A percentile compares a stretch with the other conserved stretches of the same genome.
Conservation (phyloP, 2,329 filamentous ascomycete species). For the Colletotrichum sidae region DNA sequence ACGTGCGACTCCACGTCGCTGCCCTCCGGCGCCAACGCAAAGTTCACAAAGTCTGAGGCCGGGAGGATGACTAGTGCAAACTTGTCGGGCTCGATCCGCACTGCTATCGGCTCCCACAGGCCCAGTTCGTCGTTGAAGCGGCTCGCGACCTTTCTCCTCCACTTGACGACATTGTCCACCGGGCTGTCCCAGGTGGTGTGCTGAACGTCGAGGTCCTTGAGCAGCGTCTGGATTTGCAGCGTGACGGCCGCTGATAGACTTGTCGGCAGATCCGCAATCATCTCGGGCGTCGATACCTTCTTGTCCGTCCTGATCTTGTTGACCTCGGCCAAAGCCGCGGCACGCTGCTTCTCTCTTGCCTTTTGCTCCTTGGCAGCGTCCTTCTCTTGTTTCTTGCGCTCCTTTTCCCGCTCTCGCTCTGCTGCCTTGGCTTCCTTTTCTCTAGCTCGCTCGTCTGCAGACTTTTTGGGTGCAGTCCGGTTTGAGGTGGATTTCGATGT, state of each 20-base stretch:
- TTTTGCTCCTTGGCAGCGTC: conserved; percentile 71
- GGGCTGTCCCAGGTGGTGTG: conserved; percentile 57
- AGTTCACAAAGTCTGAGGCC: conserved; percentile 74
- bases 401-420: conserved; percentile 65
- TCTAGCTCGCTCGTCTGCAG: conserved; percentile 50
- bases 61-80: conserved; percentile 72
- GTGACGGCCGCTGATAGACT: conserved; percentile 62
- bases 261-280: conserved; percentile 78
- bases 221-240: conserved; percentile 61
- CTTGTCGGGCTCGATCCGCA: conserved; percentile 65
- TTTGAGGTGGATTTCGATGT: conserved; percentile 25
- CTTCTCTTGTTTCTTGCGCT: conserved; percentile 66
- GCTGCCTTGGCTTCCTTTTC: conserved; percentile 59
- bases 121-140: conserved; percentile 70
- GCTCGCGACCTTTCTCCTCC: conserved; percentile 76
- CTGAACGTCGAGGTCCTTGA: conserved; percentile 62
- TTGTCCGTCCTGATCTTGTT: conserved; percentile 81
- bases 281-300: conserved; percentile 78
- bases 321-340: conserved; percentile 75
- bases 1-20: conserved; percentile 70
- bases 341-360: conserved; percentile 70
- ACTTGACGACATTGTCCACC: conserved; percentile 68
- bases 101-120: conserved; percentile 72
- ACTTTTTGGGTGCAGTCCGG: conserved; percentile 43
- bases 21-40: conserved; percentile 61